Evolutionary conservation across 192 early-diverging fungal species (phyloP), one percentile per base, ranked within the genome.

Genomic region (Chytriomyces sp.): DNA sequence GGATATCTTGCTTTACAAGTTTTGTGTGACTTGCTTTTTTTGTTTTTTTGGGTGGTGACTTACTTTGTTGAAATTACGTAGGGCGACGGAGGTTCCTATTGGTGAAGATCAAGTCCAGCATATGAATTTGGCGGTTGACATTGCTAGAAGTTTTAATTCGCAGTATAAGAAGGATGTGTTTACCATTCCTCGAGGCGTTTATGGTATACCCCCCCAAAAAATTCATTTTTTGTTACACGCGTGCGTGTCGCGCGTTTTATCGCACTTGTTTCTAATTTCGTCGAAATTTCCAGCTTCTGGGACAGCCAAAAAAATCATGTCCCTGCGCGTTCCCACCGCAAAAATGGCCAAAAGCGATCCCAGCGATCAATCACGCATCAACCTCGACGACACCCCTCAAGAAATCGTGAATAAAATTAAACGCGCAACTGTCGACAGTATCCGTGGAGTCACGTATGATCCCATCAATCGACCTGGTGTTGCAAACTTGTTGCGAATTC

Each of bases 91-190:
- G 64, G 90, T 98, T 8, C 96, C 96, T 0, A 92, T 98, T 7
- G 96, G 96, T 45, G 95, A 94, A 61, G 96, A 98, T 82, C 95
- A 98, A 72, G 74, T 91, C 9, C 96, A 97, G 79, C 96, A 98
- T 76, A 72, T 98, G 50, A 93, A 98, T 76, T 82, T 98, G 43
- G 86, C 95, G 0, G 87, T 90, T n/a, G 93, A 95, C 80, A 87
- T 94, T 59, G 92, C 89, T 1, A 61, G 79, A 9, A 87, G 87
- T 45, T 93, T 96, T 77, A 97, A 97, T 87, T 91, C 91, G 28
- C 86, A 77, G 0, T 93, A 87, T 80, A 84, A 88, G 61, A 81
- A 76, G 24, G 76, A 77, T 0, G 65, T 92, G 20, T 96, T 97
- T 72, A 87, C 89, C 2, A 79, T 91, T 61, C 94, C 95, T 0